Base-by-base conservation (phyloP, 345 rosid species). In the Iberis pinnata region DNA sequence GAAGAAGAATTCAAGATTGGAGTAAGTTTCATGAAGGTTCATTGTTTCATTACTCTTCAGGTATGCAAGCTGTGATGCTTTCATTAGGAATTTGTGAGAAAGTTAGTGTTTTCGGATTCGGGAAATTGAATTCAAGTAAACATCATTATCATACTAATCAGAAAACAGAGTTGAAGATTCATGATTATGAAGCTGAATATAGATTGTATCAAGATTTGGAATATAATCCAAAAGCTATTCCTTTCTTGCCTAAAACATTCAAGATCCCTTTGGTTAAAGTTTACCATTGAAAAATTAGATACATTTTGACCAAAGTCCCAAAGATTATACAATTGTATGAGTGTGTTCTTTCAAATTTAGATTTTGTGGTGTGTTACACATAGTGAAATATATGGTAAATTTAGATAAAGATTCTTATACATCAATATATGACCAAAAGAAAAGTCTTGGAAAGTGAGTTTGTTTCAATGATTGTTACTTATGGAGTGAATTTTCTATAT, bases 111-210 rank as follows among this genome's bases (percentile, higher is more conserved):
- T 87, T 90, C 32, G 96, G 98, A 32, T 90, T 81, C 47, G 98
- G 98, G 58, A 90, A 90, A 68, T 73, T 73, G 15, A 67, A 63
- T 50, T 62, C 59, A 0, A 76, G 83, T 0, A 87, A 80, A 78
- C 98, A 84, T 18, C 96, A 90, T 70, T 87, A 90, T 58, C 94
- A 90, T 67, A 80, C 92, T 6, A 90, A 79, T 65, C 96, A 90
- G 61, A 90, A 82, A 69, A 73, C 76, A 6, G 98, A 90, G 83
- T 84, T 90, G 7, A 51, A 18, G 12, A 67, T 90, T 54, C 98
- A 90, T 55, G 96, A 90, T 67, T 90, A 90, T 43, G 79, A 70
- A 53, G 96, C 98, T 0, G 98, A 90, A 51, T 90, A 90, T 29
- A 80, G 41, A 8, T 58, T 86, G 45, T 90, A 87, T 50, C 77